Base-by-base conservation (phyloP, 441 rosid species). In the Erodium chrysanthum region DNA sequence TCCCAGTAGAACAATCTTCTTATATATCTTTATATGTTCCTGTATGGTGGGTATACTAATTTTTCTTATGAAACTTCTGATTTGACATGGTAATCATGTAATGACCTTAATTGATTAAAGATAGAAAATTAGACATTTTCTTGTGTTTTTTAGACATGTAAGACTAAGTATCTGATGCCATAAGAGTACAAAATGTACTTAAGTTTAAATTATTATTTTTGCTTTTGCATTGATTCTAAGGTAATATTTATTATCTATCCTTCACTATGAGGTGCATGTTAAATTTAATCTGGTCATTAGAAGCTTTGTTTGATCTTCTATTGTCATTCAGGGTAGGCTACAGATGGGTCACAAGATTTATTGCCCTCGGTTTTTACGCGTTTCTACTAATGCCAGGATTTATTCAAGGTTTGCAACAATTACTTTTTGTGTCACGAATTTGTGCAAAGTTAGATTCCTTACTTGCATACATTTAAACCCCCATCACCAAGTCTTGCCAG, bases 311-410 rank as follows among this genome's bases (percentile, higher is more conserved):
- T 84, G 71, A 88, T 83, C 84, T 62, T 73, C 77, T 72, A 46
- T 68, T 79, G 46, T 83, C 56, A 64, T 85, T 76, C 96, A 93
- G 97, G 96, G 92, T 93, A 85, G 98, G 96, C 73, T 93, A 88
- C 83, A 84, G 86, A 85, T 91, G 96, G 96, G 81, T 93, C 74
- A 35, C 83, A 76, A 80, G 92, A 76, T 93, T 91, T 74, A 74
- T 89, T 71, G 96, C 98, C 59, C 98, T 93, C 76, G 96, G 97
- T n/a, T 88, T 84, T 75, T 93, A 91, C 78, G 82, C 96, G 18
- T 69, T 88, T 64, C 70, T 91, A 64, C 92, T 91, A 40, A 73
- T 91, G 85, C 97, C 98, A n/a, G 98, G 97, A 73, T 91, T 93
- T 73, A 83, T 93, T 80, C 96, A 89, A 89, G 95, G 97, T 93